Conservation (phyloP, 73 alveolate genomes). For the Stentor coeruleus region DNA sequence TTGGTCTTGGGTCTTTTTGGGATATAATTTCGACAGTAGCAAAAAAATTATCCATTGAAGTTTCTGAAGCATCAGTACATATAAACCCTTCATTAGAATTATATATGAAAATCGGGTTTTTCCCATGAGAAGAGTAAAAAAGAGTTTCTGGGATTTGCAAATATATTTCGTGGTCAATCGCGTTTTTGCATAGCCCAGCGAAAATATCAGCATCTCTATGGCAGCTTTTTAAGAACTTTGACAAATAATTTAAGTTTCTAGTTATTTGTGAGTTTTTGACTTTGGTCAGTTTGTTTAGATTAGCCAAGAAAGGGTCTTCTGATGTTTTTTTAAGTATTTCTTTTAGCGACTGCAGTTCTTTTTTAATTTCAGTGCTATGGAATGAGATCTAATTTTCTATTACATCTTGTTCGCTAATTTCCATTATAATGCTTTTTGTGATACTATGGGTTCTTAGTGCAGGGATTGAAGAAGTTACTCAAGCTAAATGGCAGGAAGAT, state of each 20-base stretch:
- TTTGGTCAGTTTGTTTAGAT: neutral
- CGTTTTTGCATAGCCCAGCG: neutral
- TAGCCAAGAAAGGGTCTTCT: neutral
- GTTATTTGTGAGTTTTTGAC: conserved; percentile 2
- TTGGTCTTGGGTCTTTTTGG: neutral
- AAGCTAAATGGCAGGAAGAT: no score
- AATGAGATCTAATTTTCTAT: neutral
- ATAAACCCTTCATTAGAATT: neutral
- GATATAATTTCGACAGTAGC: neutral
- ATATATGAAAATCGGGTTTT: neutral
- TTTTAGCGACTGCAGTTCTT: conserved; percentile 15
- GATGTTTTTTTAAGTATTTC: conserved; percentile 8
- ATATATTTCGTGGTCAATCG: neutral
- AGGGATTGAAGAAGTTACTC: no score
- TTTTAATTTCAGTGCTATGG: neutral
- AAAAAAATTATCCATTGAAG: conserved; percentile 12
- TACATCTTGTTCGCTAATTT: neutral
- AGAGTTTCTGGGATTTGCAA: conserved; percentile 15
- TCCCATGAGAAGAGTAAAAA: neutral
- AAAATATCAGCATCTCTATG: neutral
- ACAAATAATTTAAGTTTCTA: neutral
- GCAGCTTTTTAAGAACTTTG: conserved; percentile 20
- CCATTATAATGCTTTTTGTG: no score
- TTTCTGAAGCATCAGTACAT: neutral
- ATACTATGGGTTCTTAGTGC: no score